Base-by-base conservation (phyloP, 139 green algal genomes). In the Chlorella sp. region DNA sequence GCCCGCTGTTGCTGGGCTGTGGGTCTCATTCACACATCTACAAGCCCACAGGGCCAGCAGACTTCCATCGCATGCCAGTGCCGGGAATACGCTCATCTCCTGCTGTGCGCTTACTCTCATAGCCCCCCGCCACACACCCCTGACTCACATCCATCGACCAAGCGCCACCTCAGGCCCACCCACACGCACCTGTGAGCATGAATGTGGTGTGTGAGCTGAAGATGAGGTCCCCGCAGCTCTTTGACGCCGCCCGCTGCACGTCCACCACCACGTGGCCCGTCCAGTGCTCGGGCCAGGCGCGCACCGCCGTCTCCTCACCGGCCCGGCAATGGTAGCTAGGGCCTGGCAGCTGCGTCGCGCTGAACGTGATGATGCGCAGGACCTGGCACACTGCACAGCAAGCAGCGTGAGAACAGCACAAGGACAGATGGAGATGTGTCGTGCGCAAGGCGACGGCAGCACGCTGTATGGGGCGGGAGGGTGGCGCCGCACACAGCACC, bases 181-280 rank as follows among this genome's bases (percentile, higher is more conserved):
- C n/a, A n/a, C n/a, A n/a, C 67, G 0, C 34, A 78, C 76, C 75
- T 50, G 78, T 77, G 26, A 89, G 78, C 60, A 86, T 84, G 69
- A 96, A 96, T 0, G 85, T 95, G 20, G 88, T 94, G 81, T 96
- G 90, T 0, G 86, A 94, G 1, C 84, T 93, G 81, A 97, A 97
- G 68, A 97, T 94, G 62, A 97, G 86, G 84, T 97, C 93, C 2
- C 93, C 93, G 75, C 93, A 97, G 32, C 88, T 85, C 73, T 91
- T 88, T 3, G 86, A 86, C 31, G 82, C 79, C 75, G 90, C 82
- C 1, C 79, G 74, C 2, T 76, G 74, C 1, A 94, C 76, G 71
- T 94, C 80, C 14, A 95, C 74, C 2, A 92, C 55, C 0, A 95
- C 26, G 69, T 96, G 88, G 0, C 82, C 85, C 60, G 80, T 89